These are phyloP conservation scores for Megacollybia marginata DNA, from an alignment of 768 basidiomycete genomes.

Conservation along the genomic window DNA sequence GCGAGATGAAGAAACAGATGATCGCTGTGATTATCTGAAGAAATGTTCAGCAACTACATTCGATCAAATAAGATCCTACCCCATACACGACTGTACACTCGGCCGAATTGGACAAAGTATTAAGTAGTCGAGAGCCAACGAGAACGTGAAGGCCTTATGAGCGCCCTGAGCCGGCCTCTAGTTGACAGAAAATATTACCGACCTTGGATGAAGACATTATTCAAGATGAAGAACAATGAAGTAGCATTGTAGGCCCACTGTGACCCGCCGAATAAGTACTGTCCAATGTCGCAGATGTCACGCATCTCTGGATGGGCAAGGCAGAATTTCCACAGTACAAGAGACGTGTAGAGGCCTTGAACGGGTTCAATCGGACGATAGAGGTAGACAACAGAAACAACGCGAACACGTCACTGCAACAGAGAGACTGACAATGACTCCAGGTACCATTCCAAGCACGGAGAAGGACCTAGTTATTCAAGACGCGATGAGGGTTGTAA, in stretches of 20 bases:
- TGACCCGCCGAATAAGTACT: slow-evolving; percentile 38
- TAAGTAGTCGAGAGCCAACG: slow-evolving; percentile 37
- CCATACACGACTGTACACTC: slow-evolving; percentile 33
- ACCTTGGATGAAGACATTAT: slow-evolving; percentile 51
- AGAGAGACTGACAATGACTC: slow-evolving; percentile 31
- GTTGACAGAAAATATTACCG: not conserved
- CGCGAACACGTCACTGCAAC: slow-evolving; percentile 24
- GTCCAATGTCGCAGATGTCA: slow-evolving; percentile 46
- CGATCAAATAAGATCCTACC: not conserved
- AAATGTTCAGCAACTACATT: not conserved
- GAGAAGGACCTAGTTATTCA: slow-evolving; percentile 33
- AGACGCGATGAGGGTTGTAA: not conserved
- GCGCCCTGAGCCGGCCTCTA: too few species aligned
- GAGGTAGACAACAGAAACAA: too few species aligned
- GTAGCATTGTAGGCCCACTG: slow-evolving; percentile 41
- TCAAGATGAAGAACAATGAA: slow-evolving; percentile 43
- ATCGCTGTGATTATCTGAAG: slow-evolving; percentile 22
- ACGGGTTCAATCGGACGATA: too few species aligned
- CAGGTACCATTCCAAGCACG: slow-evolving; percentile 36
- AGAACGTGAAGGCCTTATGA: slow-evolving; percentile 32
- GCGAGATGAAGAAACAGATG: slow-evolving; percentile 32
- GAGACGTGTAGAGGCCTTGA: slow-evolving; percentile 33
- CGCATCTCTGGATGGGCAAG: slow-evolving; percentile 40
- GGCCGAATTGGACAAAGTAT: slow-evolving; percentile 35
- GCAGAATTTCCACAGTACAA: slow-evolving; percentile 40